Evolutionary conservation across 495 filamentous ascomycete genomes (phyloP).

Genomic region (Staphylotrichum tortipilum): DNA sequence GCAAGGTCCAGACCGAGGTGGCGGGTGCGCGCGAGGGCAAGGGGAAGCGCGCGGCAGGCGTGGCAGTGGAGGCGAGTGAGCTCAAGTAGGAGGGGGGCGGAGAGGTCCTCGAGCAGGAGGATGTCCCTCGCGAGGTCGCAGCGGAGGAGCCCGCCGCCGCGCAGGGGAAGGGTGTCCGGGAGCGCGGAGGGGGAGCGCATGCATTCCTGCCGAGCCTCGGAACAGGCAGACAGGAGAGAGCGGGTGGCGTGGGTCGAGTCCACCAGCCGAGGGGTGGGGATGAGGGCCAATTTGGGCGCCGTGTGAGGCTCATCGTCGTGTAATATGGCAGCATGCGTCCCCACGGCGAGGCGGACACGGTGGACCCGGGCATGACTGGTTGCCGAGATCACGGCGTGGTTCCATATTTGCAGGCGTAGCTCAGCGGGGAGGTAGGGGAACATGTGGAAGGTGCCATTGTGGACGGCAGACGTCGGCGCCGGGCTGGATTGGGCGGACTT

Average conservation of each 20-base stretch:
- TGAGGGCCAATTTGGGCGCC: neutral
- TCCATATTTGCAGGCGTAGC: slow-evolving; percentile 16
- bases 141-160: slow-evolving; percentile 2
- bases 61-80: neutral
- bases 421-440: slow-evolving; percentile 15
- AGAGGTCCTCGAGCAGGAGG: neutral
- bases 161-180: slow-evolving; percentile 1
- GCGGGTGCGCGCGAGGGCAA: neutral
- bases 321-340: too few relatives aligned
- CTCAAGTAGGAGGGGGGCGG: neutral
- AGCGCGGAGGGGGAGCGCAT: neutral
- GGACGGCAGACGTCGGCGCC: neutral
- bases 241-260: neutral
- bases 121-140: neutral
- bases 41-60: neutral
- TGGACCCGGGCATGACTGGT: neutral
- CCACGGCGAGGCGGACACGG: neutral
- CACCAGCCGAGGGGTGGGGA: neutral
- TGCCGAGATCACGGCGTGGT: neutral
- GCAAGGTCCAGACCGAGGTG: slow-evolving; percentile 2
- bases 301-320: neutral
- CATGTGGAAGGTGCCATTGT: neutral
- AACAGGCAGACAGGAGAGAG: neutral
- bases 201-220: neutral
- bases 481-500: neutral